Evolutionary conservation across 345 rosid genomes (phyloP).

Genomic region (Hypericum androsaemum): DNA sequence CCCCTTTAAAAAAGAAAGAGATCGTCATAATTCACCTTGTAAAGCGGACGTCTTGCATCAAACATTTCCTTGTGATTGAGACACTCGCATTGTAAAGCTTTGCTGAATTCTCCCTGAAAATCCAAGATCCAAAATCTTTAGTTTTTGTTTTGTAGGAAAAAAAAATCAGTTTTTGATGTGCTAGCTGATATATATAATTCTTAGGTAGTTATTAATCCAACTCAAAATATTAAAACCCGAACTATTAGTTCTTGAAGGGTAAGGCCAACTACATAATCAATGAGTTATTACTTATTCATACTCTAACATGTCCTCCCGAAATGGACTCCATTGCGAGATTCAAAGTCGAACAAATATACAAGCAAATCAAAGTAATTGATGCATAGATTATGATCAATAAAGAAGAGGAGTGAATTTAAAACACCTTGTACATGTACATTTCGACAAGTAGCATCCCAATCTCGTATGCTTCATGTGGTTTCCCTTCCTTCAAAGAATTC

Average conservation of each 20-base stretch:
- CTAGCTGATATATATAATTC: too few species aligned
- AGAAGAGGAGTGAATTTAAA: neutral
- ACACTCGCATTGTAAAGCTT: neutral
- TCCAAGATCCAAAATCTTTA: neutral
- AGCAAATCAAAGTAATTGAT: neutral
- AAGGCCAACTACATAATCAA: too few species aligned
- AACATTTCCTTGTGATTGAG: neutral
- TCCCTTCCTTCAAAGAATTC: constrained; percentile 16
- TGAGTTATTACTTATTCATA: too few species aligned
- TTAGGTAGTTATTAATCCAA: too few species aligned
- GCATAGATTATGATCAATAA: constrained; percentile 3
- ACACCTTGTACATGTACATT: constrained; percentile 54
- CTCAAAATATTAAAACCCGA: too few species aligned
- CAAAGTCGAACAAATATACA: neutral
- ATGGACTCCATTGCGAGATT: too few species aligned
- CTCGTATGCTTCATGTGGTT: constrained; percentile 47
- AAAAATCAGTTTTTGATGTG: too few species aligned
- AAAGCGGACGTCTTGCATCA: neutral
- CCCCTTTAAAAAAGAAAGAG: neutral
- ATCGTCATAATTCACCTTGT: neutral
- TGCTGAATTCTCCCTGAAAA: neutral
- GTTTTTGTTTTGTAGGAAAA: too few species aligned
- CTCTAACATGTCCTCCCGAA: too few species aligned
- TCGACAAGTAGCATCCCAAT: constrained; percentile 54
- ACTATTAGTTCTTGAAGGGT: too few species aligned